Conservation (phyloP, 192 early-diverging fungal genomes). For the Backusella australiensis region DNA sequence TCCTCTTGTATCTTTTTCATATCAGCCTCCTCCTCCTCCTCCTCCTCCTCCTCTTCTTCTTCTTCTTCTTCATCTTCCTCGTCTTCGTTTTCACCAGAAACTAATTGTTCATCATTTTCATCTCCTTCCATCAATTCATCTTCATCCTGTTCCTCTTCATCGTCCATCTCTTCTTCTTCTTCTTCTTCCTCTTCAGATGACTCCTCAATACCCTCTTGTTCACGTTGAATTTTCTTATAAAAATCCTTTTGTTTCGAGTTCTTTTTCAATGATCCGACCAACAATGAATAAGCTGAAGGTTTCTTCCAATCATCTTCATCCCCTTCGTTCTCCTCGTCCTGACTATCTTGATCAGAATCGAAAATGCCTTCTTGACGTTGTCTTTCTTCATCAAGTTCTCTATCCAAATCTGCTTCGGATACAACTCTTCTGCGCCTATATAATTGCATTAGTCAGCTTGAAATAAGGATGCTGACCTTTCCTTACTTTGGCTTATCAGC, state of each 20-base stretch:
- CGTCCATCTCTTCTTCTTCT: constrained; percentile 12
- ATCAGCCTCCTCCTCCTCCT: constrained; percentile 10
- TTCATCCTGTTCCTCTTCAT: constrained; percentile 25
- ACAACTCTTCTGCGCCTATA: constrained; percentile 45
- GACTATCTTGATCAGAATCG: constrained; percentile 21
- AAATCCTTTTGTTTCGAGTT: constrained; percentile 50
- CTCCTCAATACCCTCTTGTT: constrained; percentile 49
- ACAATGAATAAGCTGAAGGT: constrained; percentile 56
- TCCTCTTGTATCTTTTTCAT: constrained; percentile 29
- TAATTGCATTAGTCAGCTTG: not conserved
- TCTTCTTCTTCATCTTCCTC: constrained; percentile 26
- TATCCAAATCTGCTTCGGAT: constrained; percentile 49
- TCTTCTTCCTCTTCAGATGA: constrained; percentile 23
- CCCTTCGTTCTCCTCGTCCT: constrained; percentile 31
- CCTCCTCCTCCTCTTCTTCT: not conserved
- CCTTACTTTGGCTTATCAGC: not conserved
- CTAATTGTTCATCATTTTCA: not conserved
- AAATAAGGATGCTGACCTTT: too few relatives aligned
- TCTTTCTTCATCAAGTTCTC: constrained; percentile 37
- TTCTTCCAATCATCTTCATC: constrained; percentile 49
- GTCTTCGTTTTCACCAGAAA: constrained; percentile 17
- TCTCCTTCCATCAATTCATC: constrained; percentile 22
- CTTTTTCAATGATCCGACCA: constrained; percentile 57
- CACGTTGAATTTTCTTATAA: constrained; percentile 46
- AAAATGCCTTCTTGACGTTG: constrained; percentile 32